Evolutionary conservation across 179 eudicot species (phyloP).

Genomic region (Vitellaria paradoxa): DNA sequence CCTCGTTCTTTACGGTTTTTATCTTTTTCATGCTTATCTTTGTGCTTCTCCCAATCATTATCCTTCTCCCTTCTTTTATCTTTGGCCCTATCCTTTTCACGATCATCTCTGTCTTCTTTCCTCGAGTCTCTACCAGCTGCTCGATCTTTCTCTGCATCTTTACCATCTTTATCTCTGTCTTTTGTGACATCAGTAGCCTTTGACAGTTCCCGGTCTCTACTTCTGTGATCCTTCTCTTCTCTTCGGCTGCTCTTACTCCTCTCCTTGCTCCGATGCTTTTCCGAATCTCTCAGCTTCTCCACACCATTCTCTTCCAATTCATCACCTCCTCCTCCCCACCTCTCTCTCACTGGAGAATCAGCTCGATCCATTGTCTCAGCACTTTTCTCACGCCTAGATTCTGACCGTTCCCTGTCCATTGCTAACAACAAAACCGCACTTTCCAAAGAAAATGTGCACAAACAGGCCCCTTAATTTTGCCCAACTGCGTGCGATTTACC

Average conservation of each 20-base stretch:
- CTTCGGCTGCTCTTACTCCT: slow-evolving; percentile 62
- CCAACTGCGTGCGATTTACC: neutral
- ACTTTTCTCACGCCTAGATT: slow-evolving; percentile 49
- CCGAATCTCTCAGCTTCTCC: slow-evolving; percentile 40
- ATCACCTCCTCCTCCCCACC: slow-evolving; percentile 33
- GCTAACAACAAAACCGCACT: neutral
- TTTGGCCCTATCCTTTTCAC: slow-evolving; percentile 49
- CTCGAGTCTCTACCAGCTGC: slow-evolving; percentile 42
- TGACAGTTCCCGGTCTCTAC: slow-evolving; percentile 55
- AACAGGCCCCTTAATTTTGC: neutral
- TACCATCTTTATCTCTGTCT: slow-evolving; percentile 43
- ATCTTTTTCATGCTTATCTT: slow-evolving; percentile 35
- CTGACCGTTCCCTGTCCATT: slow-evolving; percentile 42
- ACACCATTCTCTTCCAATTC: slow-evolving; percentile 38
- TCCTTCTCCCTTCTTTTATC: slow-evolving; percentile 50
- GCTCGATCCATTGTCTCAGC: slow-evolving; percentile 44
- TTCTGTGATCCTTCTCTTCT: slow-evolving; percentile 76
- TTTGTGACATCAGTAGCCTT: slow-evolving; percentile 42
- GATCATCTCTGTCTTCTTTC: slow-evolving; percentile 55
- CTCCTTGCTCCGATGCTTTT: slow-evolving; percentile 70
- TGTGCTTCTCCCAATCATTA: slow-evolving; percentile 41
- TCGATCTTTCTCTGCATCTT: slow-evolving; percentile 46
- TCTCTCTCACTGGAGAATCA: slow-evolving; percentile 42
- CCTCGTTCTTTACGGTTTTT: slow-evolving; percentile 44
- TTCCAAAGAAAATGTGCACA: neutral